Conservation (phyloP, 2,329 filamentous ascomycete species). For the Scorias spongiosa region DNA sequence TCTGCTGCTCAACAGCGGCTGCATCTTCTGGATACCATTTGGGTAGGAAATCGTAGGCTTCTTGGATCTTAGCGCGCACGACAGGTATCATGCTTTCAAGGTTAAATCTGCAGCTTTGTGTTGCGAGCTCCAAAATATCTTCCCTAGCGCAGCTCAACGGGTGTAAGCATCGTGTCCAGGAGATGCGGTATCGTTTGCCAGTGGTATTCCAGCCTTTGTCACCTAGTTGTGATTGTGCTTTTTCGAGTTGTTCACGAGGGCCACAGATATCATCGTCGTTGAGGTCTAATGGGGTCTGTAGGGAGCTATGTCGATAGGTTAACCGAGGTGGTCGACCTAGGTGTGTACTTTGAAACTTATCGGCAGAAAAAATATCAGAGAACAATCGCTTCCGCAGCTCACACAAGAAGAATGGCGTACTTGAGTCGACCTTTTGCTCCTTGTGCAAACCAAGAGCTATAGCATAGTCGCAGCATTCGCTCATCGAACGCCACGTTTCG, state of each 20-base stretch:
- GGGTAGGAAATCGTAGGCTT: constrained; percentile 22
- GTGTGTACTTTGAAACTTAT: constrained; percentile 19
- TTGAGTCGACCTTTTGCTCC: constrained; percentile 15
- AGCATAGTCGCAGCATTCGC: constrained; percentile 14
- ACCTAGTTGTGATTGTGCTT: constrained; percentile 29
- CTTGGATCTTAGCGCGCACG: constrained; percentile 22
- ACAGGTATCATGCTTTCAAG: constrained; percentile 25
- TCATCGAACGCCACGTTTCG: not conserved
- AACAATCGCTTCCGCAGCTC: constrained; percentile 21
- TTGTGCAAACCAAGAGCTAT: constrained; percentile 21
- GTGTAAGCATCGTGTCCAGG: constrained; percentile 31
- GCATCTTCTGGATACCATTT: constrained; percentile 11
- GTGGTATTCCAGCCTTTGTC: constrained; percentile 37
- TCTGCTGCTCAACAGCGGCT: not conserved
- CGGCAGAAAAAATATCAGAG: constrained; percentile 17
- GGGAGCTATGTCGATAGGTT: constrained; percentile 36
- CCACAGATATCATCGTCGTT: constrained; percentile 34
- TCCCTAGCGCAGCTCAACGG: constrained; percentile 38
- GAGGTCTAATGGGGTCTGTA: constrained; percentile 41
- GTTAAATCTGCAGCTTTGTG: constrained; percentile 27
- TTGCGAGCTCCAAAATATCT: constrained; percentile 43
- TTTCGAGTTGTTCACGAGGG: constrained; percentile 26
- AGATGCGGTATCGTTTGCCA: constrained; percentile 29
- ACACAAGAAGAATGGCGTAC: constrained; percentile 20
- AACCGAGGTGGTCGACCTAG: constrained; percentile 35